These are phyloP conservation scores for Podospora conica DNA, from an alignment of 495 filamentous ascomycete genomes.

Conservation along the genomic window DNA sequence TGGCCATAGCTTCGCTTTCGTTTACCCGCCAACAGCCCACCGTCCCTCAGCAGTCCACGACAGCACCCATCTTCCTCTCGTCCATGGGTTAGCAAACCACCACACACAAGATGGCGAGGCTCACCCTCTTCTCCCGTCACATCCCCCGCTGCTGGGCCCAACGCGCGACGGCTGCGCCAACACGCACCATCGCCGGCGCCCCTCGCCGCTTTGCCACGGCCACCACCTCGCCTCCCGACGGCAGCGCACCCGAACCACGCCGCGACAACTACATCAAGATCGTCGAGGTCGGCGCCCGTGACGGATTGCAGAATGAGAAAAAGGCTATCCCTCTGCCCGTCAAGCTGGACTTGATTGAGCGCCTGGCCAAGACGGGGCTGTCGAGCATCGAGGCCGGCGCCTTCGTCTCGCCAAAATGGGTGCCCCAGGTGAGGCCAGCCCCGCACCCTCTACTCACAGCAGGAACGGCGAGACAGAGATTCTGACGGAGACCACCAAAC, in stretches of 20 bases:
- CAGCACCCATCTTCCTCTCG: not conserved
- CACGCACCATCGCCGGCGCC: not conserved
- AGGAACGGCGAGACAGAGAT: not conserved
- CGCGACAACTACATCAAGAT: slow-evolving; percentile 54
- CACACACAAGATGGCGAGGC: slow-evolving; percentile 20
- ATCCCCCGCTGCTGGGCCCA: slow-evolving; percentile 5
- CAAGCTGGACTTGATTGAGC: slow-evolving; percentile 77
- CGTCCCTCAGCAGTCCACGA: not conserved
- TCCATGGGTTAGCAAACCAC: slow-evolving; percentile 15
- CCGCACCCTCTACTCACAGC: not conserved
- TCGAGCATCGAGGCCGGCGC: slow-evolving; percentile 88
- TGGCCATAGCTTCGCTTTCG: not conserved
- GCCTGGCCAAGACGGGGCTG: slow-evolving; percentile 78
- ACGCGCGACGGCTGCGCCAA: no score
- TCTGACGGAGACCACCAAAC: not conserved
- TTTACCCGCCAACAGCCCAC: not conserved
- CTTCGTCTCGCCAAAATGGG: slow-evolving; percentile 96
- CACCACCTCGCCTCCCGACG: slow-evolving; percentile 16
- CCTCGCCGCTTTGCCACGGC: slow-evolving; percentile 36
- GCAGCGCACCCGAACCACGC: slow-evolving; percentile 12
- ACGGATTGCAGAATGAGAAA: slow-evolving; percentile 96
- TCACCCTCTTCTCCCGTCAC: slow-evolving; percentile 15
- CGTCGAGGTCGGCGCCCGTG: slow-evolving; percentile 89
- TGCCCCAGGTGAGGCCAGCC: slow-evolving; percentile 66
- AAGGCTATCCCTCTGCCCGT: slow-evolving; percentile 69